A percentile compares a stretch with the other conserved stretches of the same genome.
Evolutionary conservation across 2,329 filamentous ascomycete genomes (phyloP).

Genomic region (Arthrobotrys iridis): DNA sequence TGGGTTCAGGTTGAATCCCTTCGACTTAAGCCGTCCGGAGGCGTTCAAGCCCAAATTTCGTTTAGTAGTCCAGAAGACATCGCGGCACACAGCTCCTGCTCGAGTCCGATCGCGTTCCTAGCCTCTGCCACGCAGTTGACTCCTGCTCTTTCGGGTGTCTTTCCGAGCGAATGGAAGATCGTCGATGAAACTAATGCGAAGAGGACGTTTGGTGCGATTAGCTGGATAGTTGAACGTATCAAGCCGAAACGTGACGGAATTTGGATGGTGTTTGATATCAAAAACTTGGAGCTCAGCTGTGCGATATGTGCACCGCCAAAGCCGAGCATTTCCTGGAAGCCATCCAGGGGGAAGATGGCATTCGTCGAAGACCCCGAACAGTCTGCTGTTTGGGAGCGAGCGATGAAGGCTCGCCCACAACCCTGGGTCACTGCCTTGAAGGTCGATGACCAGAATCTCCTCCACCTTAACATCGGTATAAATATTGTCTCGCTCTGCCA

Average conservation of each 20-base stretch:
- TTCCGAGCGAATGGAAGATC: conserved; percentile 9
- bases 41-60: not conserved
- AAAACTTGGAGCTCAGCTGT: conserved; percentile 49
- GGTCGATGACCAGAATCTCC: conserved; percentile 56
- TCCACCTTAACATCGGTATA: conserved; percentile 62
- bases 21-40: conserved; percentile 21
- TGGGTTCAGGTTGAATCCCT: conserved; percentile 19
- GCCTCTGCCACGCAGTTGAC: conserved; percentile 4
- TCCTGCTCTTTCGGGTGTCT: not conserved
- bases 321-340: conserved; percentile 62
- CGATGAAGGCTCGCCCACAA: conserved; percentile 65
- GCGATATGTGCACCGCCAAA: conserved; percentile 61
- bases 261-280: conserved; percentile 56
- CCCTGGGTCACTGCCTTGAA: conserved; percentile 62
- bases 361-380: conserved; percentile 67
- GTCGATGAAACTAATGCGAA: conserved; percentile 24
- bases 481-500: conserved; percentile 64
- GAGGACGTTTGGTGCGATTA: conserved; percentile 58
- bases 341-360: conserved; percentile 60
- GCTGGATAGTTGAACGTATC: conserved; percentile 60
- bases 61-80: not conserved
- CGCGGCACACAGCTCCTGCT: conserved; percentile 4
- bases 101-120: conserved; percentile 16
- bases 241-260: conserved; percentile 48
- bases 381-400: conserved; percentile 66